Base-by-base conservation (phyloP, 495 filamentous ascomycete genomes). In the Penicillium canescens region DNA sequence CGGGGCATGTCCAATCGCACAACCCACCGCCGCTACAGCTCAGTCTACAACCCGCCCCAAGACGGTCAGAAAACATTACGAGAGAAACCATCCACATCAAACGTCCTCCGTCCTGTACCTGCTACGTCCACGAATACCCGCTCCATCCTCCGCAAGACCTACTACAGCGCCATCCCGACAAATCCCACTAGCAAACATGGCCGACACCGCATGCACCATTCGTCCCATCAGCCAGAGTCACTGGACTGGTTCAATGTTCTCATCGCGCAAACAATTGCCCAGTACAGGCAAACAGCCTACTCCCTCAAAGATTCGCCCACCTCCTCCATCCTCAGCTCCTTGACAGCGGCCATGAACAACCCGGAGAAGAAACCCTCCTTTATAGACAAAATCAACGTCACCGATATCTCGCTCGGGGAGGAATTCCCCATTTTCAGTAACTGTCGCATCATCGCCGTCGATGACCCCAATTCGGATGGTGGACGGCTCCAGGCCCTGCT, bases 361-460 rank as follows among this genome's bases (percentile, higher is more conserved):
- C 76, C 81, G 3, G 72, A 74, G 41, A 86, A 86, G 56, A 91
- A 93, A 45, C 95, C 94, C 1, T 88, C 90, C 42, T 98, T 95
- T 65, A 75, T 98, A 12, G 92, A 92, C 68, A 90, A 93, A 62
- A 97, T 98, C 49, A 84, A 84, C 24, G 89, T 98, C 39, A 96
- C 92, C 2, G 94, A 98, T 69, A 84, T 98, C 50, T 91, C 83
- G 14, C 77, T 98, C 0, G 94, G 94, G 16, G 94, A 98, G 59
- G 95, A 98, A 57, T 98, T 98, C 55, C 94, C 94, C 7, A 98
- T 98, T 14, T 96, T 98, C 70, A 97, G 92, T 77, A 98, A 98
- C 69, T 98, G 94, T 68, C 86, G 95, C 51, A 90, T 98, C 44
- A 90, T 95, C 55, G 90, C 67, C 41, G 75, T 70, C 38, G 79